Evolutionary conservation across 257 asterid genomes (phyloP).

Genomic region (Penstemon barbatus): DNA sequence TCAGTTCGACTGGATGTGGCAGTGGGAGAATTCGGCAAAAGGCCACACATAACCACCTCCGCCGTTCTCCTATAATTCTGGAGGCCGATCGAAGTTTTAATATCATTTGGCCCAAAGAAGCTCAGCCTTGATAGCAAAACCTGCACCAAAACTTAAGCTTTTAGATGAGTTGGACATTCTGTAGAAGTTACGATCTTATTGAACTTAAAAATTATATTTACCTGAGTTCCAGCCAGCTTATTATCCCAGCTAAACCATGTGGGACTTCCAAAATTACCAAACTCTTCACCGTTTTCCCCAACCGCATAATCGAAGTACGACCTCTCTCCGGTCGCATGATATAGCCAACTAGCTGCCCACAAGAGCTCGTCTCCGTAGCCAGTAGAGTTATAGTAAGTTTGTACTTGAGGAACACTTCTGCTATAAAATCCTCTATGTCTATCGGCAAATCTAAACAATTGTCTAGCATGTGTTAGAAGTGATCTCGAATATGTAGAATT

Average conservation of each 20-base stretch:
- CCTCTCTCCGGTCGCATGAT: constrained; percentile 73
- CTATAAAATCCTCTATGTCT: constrained; percentile 60
- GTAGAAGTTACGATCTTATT: too few relatives aligned
- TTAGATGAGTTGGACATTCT: too few relatives aligned
- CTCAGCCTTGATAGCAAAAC: constrained; percentile 76
- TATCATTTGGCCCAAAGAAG: constrained; percentile 60
- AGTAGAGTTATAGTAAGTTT: constrained; percentile 69
- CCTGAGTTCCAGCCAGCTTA: constrained; percentile 88
- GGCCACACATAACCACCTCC: constrained; percentile 87
- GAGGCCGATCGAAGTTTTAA: constrained; percentile 41
- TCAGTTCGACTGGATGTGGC: constrained; percentile 76
- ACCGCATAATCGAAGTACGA: constrained; percentile 57
- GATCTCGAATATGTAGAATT: constrained; percentile 53
- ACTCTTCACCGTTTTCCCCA: constrained; percentile 54
- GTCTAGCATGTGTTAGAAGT: constrained; percentile 75
- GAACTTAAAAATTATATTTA: constrained; percentile 16
- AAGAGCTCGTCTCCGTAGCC: constrained; percentile 92
- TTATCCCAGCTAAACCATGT: constrained; percentile 98
- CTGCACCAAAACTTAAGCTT: constrained; percentile 36
- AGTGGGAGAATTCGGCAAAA: constrained; percentile 74
- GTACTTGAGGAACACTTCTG: constrained; percentile 62
- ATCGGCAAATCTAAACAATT: constrained; percentile 72
- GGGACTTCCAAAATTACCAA: constrained; percentile 69
- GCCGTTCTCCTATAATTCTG: constrained; percentile 65
- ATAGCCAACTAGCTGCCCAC: constrained; percentile 98